These are phyloP conservation scores for Metarhizium brunneum DNA, from an alignment of 2,329 filamentous ascomycete species.

Conservation along the genomic window DNA sequence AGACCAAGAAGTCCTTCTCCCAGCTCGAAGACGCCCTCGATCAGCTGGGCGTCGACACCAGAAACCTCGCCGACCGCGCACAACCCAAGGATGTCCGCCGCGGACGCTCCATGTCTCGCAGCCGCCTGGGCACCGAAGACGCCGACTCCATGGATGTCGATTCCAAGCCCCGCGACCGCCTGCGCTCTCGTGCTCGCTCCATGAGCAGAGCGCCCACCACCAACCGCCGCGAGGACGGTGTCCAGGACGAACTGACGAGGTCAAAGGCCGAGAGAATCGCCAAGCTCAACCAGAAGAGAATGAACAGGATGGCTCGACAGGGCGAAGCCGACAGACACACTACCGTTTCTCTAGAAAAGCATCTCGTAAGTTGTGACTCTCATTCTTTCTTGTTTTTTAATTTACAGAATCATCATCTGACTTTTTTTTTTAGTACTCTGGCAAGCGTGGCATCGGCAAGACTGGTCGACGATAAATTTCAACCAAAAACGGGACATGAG, in stretches of 20 bases:
- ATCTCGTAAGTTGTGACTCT: constrained; percentile 59
- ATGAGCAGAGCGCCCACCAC: constrained; percentile 56
- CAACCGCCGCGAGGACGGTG: constrained; percentile 69
- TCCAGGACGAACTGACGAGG: constrained; percentile 56
- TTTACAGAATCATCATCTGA: constrained; percentile 18
- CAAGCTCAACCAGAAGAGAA: constrained; percentile 93
- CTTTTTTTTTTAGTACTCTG: constrained; percentile 53
- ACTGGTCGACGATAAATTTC: constrained; percentile 57
- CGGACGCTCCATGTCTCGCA: constrained; percentile 60
- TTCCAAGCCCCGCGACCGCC: constrained; percentile 44
- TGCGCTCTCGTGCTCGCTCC: constrained; percentile 63
- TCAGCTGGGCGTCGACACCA: constrained; percentile 75
- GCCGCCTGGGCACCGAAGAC: constrained; percentile 53
- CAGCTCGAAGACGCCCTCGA: constrained; percentile 83
- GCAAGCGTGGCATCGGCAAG: constrained; percentile 92
- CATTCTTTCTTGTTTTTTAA: constrained; percentile 2
- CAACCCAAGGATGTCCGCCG: constrained; percentile 55
- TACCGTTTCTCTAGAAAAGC: constrained; percentile 73
- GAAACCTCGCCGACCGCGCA: constrained; percentile 63
- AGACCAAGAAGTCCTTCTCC: constrained; percentile 70
- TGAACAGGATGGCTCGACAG: constrained; percentile 95
- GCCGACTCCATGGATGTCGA: constrained; percentile 71
- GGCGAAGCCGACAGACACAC: constrained; percentile 94
- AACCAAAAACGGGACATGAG: background rate
- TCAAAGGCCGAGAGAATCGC: constrained; percentile 76